These are phyloP conservation scores for Neoboletus brunneissimus DNA, from an alignment of 768 basidiomycete genomes.

Conservation along the genomic window DNA sequence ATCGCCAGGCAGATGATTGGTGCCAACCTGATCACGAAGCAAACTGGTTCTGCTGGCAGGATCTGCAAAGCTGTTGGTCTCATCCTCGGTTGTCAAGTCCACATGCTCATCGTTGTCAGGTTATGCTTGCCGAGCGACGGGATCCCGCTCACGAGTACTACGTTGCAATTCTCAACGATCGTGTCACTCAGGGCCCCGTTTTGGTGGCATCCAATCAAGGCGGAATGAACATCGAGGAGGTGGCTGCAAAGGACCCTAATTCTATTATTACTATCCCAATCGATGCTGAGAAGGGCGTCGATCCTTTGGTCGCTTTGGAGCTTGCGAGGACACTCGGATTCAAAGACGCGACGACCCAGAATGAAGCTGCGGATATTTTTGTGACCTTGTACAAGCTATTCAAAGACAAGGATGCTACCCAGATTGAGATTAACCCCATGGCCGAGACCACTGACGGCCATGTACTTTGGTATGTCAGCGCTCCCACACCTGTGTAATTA, in stretches of 20 bases:
- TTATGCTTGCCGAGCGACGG: slow-evolving; percentile 97
- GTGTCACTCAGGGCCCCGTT: slow-evolving; percentile 82
- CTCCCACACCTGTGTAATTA: neutral
- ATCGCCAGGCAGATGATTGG: slow-evolving; percentile 92
- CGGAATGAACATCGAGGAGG: slow-evolving; percentile 99
- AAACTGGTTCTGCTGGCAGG: slow-evolving; percentile 90
- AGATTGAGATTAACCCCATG: slow-evolving; percentile 99
- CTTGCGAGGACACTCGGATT: slow-evolving; percentile 93
- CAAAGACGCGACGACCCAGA: slow-evolving; percentile 63
- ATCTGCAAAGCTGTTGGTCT: slow-evolving; percentile 87
- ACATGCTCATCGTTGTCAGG: slow-evolving; percentile 44
- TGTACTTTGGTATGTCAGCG: slow-evolving; percentile 83
- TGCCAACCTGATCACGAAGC: slow-evolving; percentile 94
- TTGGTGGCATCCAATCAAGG: slow-evolving; percentile 93
- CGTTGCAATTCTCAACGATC: slow-evolving; percentile 94
- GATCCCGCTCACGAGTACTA: slow-evolving; percentile 97
- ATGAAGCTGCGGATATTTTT: slow-evolving; percentile 91
- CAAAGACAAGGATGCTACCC: slow-evolving; percentile 98
- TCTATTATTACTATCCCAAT: slow-evolving; percentile 97
- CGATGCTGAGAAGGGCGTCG: slow-evolving; percentile 77
- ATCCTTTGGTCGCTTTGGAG: slow-evolving; percentile 62
- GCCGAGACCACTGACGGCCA: slow-evolving; percentile 87
- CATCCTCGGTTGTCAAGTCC: slow-evolving; percentile 1
- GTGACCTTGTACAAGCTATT: slow-evolving; percentile 93
- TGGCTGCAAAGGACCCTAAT: slow-evolving; percentile 90